These are phyloP conservation scores for Parachaetomium inaequale DNA, from an alignment of 495 filamentous ascomycete species.

Conservation along the genomic window DNA sequence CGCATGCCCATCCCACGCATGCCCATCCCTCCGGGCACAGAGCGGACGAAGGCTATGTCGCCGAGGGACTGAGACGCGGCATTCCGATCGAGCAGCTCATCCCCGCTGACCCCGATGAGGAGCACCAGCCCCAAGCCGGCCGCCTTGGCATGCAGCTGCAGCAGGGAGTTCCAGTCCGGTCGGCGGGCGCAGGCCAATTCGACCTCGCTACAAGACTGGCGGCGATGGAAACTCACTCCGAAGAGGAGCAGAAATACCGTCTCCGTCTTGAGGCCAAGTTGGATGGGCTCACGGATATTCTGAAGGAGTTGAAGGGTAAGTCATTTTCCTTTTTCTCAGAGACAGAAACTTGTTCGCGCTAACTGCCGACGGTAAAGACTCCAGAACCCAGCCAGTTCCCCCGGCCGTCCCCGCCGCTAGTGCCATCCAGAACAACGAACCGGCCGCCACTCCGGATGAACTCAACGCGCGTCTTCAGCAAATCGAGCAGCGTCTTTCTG, in stretches of 20 bases:
- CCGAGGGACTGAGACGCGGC: too few relatives aligned
- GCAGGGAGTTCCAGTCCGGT: not conserved
- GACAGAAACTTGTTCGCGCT: too few relatives aligned
- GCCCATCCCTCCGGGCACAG: too few relatives aligned
- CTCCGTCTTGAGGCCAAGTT: not conserved
- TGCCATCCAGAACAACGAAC: not conserved
- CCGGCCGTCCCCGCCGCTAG: not conserved
- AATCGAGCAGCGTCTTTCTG: too few relatives aligned
- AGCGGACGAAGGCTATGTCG: too few relatives aligned
- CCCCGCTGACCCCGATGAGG: too few relatives aligned
- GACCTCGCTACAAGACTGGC: not conserved
- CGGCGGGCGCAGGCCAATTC: not conserved
- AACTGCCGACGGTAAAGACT: not conserved
- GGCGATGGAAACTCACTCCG: not conserved
- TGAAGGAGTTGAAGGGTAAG: not conserved
- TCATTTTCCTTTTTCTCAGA: not conserved
- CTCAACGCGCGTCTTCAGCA: too few relatives aligned
- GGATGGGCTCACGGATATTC: not conserved
- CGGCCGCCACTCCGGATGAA: not conserved
- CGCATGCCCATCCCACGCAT: too few relatives aligned
- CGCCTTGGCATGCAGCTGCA: too few relatives aligned
- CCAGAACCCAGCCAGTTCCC: not conserved
- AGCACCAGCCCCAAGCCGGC: too few relatives aligned
- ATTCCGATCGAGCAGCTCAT: too few relatives aligned
- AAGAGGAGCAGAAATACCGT: not conserved